These are phyloP conservation scores for Sedum album DNA, from an alignment of 164 flowering plant genomes.

Conservation along the genomic window DNA sequence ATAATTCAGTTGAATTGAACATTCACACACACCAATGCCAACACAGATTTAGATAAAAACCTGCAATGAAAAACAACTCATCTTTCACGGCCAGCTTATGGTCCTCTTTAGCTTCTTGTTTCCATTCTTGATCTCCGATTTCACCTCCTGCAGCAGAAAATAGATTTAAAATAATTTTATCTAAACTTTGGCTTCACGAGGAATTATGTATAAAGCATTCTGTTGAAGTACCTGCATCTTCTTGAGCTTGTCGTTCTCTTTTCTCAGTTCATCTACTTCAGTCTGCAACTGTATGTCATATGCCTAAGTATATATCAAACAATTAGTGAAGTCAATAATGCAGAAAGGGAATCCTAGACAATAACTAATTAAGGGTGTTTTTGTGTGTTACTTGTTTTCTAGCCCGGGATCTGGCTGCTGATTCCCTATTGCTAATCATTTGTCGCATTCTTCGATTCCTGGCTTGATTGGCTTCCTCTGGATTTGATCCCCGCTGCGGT, in stretches of 20 bases:
- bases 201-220: background rate
- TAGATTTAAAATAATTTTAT: background rate
- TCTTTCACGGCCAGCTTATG: background rate
- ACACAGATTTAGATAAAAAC: background rate
- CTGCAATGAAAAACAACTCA: background rate
- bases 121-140: background rate
- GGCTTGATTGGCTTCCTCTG: background rate
- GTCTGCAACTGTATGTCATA: background rate
- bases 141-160: background rate
- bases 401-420: constrained; percentile 9
- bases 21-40: background rate
- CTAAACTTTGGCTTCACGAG: background rate
- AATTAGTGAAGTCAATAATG: background rate
- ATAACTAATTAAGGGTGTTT: background rate
- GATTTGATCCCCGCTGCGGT: too few species aligned
- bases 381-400: background rate
- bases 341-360: background rate
- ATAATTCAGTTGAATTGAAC: background rate
- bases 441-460: background rate
- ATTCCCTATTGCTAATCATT: constrained; percentile 2
- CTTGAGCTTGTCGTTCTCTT: constrained; percentile 3
- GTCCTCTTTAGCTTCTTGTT: background rate
- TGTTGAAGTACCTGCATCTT: background rate
- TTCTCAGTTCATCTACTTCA: background rate
- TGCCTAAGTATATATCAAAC: constrained; percentile 5